Evolutionary conservation across 2,329 filamentous ascomycete genomes (phyloP).

Genomic region (Calonectria hawksworthii): DNA sequence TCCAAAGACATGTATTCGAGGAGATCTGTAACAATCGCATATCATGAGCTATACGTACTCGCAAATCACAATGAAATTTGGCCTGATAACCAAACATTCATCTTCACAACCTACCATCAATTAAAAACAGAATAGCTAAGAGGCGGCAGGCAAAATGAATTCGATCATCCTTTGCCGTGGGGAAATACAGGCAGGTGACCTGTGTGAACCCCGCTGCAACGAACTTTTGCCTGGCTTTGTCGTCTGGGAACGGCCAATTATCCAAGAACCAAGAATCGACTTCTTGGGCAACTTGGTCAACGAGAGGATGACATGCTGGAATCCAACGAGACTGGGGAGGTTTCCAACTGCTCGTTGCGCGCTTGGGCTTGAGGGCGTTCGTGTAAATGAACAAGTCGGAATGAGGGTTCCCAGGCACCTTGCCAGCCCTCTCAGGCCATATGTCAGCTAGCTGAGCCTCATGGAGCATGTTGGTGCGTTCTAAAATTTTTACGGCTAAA

Average conservation of each 20-base stretch:
- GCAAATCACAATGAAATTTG: neutral
- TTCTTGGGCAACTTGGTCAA: neutral
- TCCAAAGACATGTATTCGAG: neutral
- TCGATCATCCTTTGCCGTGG: neutral
- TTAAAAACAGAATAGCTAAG: neutral
- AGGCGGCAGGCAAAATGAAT: neutral
- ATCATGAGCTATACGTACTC: neutral
- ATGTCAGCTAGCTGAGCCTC: neutral
- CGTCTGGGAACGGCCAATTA: neutral
- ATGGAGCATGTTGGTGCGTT: neutral
- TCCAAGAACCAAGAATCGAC: neutral
- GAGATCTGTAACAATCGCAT: neutral
- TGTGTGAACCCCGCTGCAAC: neutral
- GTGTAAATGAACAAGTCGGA: neutral
- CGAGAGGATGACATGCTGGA: neutral
- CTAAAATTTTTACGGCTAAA: neutral
- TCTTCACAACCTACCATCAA: neutral
- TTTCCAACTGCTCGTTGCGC: neutral
- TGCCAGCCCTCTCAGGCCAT: neutral
- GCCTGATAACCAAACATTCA: neutral
- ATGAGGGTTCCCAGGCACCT: neutral
- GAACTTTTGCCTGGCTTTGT: neutral
- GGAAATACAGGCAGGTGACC: neutral
- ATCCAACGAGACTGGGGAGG: neutral
- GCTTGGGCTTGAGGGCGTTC: neutral